phyloP scores from a whole-genome alignment of 108 stramenopile species.

The Cyclotella choctawhatcheeana region DNA sequence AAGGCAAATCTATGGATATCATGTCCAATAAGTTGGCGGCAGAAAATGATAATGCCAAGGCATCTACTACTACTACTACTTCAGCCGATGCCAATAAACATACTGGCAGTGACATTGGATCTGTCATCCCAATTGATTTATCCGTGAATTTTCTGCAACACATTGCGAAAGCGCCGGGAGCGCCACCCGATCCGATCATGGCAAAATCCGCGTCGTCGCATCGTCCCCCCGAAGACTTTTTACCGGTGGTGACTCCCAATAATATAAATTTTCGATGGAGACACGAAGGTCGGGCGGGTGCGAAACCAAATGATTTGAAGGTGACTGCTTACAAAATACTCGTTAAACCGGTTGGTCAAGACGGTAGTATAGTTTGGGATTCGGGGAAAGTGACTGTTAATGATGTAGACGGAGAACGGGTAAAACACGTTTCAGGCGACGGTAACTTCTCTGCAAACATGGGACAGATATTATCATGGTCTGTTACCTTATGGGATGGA shows the following conservation, averaged over 20 bases:
- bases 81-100: background rate
- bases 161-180: conserved; percentile 35
- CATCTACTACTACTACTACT: background rate
- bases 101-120: conserved; percentile 1
- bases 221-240: conserved; percentile 29
- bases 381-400: conserved; percentile 2
- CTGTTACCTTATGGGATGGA: conserved; percentile 15
- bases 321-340: conserved; percentile 25
- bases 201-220: conserved; percentile 2
- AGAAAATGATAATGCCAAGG: too few species aligned
- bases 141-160: conserved; percentile 33
- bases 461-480: conserved; percentile 21
- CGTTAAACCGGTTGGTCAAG: background rate
- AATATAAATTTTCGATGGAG: conserved; percentile 32
- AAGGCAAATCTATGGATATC: too few species aligned
- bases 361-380: conserved; percentile 8
- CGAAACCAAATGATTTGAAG: conserved; percentile 17
- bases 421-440: background rate
- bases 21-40: too few species aligned
- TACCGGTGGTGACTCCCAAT: conserved; percentile 32
- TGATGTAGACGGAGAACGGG: background rate
- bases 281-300: conserved; percentile 24
- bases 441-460: background rate
- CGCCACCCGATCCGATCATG: conserved; percentile 30
- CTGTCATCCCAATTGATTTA: conserved; percentile 35